Base-by-base conservation (phyloP, 129 eudicot genomes). In the Flaveria ramosissima region DNA sequence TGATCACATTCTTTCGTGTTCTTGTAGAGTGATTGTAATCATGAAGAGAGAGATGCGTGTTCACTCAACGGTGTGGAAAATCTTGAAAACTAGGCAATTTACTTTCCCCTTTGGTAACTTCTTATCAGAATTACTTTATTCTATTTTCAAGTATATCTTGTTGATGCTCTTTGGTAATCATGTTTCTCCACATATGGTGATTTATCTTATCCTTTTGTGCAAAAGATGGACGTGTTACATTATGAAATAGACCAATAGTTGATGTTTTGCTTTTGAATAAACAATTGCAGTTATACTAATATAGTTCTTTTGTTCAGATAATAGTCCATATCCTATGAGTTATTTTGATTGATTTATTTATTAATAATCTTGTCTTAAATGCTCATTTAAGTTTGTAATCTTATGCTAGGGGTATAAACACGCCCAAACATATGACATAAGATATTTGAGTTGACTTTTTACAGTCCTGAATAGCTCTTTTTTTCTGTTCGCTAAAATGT, bases 161-260 rank as follows among this genome's bases (percentile, higher is more conserved):
- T 9, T 23, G 66, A 11, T 13, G 67, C 36, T 59, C 36, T 59
- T 12, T 59, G 65, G 65, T 59, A 59, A 21, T 59, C 39, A 19
- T 23, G 23, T 21, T 23, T 59, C 39, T 59, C 36, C 65, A 36
- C 32, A 59, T 12, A 24, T 2, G 42, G 13, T 61, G 8, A 61
- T 61, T 60, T 24, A 27, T 61, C 41, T 61, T 57, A 53, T 55
- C 63, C 63, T 21, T 56, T 9, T 57, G 64, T 57, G 32, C 32
- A 57, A 57, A 57, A 9, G 67, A 19, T 23, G 67, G 41, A 61
- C 67, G 1, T 13, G 41, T 26, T 10, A 61, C 4, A 61, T 61
- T 26, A 27, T 61, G 42, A 24, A 26, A 61, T 61, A 61, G 36
- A 61, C 41, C 66, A 61, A 61, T 24, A 61, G 30, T 61, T 24